phyloP scores from a whole-genome alignment of 2,329 filamentous ascomycete species.

The Colletotrichum nymphaeae region DNA sequence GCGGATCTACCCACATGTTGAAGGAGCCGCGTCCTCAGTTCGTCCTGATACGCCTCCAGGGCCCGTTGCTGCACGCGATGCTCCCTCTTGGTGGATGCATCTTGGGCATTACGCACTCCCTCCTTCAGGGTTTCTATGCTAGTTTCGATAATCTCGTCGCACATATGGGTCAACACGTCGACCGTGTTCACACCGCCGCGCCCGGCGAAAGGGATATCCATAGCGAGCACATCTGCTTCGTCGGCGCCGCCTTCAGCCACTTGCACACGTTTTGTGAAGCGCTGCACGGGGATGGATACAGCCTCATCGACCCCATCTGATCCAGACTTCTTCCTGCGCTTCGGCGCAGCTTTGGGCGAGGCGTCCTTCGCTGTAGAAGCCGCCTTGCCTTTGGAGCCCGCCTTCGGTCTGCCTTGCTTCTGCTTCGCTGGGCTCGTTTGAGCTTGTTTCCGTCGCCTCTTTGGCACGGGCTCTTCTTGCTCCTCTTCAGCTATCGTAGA shows the following conservation, averaged over 20 bases:
- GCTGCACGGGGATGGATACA: conserved; percentile 69
- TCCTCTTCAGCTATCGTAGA: conserved; percentile 46
- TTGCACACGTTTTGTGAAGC: conserved; percentile 63
- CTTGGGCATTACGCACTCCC: conserved; percentile 49
- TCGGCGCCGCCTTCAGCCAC: conserved; percentile 53
- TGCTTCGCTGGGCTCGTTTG: conserved; percentile 56
- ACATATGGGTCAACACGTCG: conserved; percentile 72
- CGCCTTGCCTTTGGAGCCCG: neutral
- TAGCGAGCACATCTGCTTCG: conserved; percentile 57
- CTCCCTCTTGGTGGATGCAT: conserved; percentile 62
- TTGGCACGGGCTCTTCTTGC: conserved; percentile 44
- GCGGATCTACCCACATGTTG: conserved; percentile 63
- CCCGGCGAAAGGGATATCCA: conserved; percentile 65
- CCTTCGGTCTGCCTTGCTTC: conserved; percentile 45
- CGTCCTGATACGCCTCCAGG: conserved; percentile 68
- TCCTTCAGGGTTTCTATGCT: conserved; percentile 61
- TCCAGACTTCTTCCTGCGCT: conserved; percentile 36
- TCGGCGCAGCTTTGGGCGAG: conserved; percentile 37
- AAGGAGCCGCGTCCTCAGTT: conserved; percentile 65
- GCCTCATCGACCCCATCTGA: conserved; percentile 36
- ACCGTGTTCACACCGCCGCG: conserved; percentile 69
- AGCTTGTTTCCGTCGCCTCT: conserved; percentile 49
- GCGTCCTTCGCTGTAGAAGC: conserved; percentile 37
- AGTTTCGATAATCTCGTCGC: conserved; percentile 68
- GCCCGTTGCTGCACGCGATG: conserved; percentile 66